Evolutionary conservation across 2,329 filamentous ascomycete species (phyloP).

Genomic region (Chalaropsis thielavioides): DNA sequence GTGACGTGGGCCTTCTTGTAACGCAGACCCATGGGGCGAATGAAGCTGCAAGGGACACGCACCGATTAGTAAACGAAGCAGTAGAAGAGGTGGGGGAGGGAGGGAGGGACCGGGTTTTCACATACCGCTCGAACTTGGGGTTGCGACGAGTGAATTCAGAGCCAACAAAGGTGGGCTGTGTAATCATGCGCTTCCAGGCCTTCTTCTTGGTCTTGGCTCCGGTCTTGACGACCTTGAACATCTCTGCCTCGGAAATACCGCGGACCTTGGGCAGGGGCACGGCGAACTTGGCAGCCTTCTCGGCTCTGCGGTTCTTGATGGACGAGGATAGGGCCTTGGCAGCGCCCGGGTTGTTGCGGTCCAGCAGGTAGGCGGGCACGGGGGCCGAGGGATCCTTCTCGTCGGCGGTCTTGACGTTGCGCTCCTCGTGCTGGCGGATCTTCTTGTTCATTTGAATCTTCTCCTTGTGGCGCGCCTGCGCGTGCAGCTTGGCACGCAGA

Average conservation of each 20-base stretch:
- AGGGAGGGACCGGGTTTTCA: not conserved
- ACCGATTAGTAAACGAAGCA: conserved; percentile 36
- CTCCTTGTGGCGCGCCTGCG: conserved; percentile 87
- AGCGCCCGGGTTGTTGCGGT: conserved; percentile 48
- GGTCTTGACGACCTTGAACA: conserved; percentile 94
- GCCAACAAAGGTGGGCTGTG: conserved; percentile 58
- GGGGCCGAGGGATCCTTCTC: conserved; percentile 68
- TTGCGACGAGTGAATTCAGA: conserved; percentile 78
- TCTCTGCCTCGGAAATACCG: conserved; percentile 88
- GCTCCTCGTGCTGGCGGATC: conserved; percentile 89
- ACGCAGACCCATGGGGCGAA: conserved; percentile 35
- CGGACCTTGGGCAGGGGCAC: conserved; percentile 90
- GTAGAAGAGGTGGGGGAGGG: not conserved
- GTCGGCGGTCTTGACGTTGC: conserved; percentile 80
- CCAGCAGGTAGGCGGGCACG: conserved; percentile 83
- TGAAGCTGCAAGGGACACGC: conserved; percentile 30
- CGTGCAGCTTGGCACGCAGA: conserved; percentile 80
- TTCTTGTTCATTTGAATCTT: conserved; percentile 97
- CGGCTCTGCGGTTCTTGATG: conserved; percentile 89
- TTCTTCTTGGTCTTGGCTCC: conserved; percentile 91
- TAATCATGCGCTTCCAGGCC: conserved; percentile 56
- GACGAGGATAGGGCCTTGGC: conserved; percentile 63
- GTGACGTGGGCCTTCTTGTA: conserved; percentile 42
- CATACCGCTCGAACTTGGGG: conserved; percentile 52
- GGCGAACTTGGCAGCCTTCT: conserved; percentile 85